These are phyloP conservation scores for Kodamaea sp. DNA, from an alignment of 1,139 yeast genomes.

Conservation along the genomic window DNA sequence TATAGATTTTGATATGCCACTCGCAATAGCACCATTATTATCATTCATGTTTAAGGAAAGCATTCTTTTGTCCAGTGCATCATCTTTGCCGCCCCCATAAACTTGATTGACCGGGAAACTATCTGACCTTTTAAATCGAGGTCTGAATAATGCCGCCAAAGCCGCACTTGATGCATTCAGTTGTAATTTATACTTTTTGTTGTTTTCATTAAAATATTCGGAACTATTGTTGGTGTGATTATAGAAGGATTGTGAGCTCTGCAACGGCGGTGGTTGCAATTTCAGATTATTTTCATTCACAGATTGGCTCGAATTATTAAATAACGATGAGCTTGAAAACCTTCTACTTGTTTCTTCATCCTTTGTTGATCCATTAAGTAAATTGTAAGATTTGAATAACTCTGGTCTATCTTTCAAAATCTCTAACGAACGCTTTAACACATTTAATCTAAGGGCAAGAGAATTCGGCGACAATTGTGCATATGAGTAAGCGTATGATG, in stretches of 20 bases:
- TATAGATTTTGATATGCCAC: no score
- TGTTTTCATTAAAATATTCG: constrained; percentile 18
- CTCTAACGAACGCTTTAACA: constrained; percentile 70
- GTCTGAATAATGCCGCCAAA: constrained; percentile 53
- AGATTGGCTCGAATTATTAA: constrained; percentile 11
- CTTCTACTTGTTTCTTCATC: constrained; percentile 1
- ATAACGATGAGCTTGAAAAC: constrained; percentile 1
- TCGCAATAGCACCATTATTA: no score
- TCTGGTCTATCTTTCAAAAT: constrained; percentile 64
- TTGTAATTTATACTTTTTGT: constrained; percentile 28
- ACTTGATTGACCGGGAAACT: constrained; percentile 32
- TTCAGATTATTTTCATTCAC: constrained; percentile 3
- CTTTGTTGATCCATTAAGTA: neutral
- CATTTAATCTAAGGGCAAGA: constrained; percentile 68
- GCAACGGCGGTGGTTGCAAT: constrained; percentile 10
- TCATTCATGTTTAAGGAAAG: constrained; percentile 1
- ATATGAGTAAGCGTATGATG: constrained; percentile 81
- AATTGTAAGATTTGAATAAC: constrained; percentile 32
- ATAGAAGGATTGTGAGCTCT: constrained; percentile 7
- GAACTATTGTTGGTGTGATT: constrained; percentile 22
- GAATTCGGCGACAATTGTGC: constrained; percentile 81
- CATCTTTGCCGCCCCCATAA: constrained; percentile 14
- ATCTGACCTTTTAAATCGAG: constrained; percentile 34
- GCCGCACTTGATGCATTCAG: constrained; percentile 64
- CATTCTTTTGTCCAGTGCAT: constrained; percentile 4